A percentile compares a stretch with the other conserved stretches of the same genome.
phyloP scores from a whole-genome alignment of 768 basidiomycete genomes.

The Lentinula sp. region DNA sequence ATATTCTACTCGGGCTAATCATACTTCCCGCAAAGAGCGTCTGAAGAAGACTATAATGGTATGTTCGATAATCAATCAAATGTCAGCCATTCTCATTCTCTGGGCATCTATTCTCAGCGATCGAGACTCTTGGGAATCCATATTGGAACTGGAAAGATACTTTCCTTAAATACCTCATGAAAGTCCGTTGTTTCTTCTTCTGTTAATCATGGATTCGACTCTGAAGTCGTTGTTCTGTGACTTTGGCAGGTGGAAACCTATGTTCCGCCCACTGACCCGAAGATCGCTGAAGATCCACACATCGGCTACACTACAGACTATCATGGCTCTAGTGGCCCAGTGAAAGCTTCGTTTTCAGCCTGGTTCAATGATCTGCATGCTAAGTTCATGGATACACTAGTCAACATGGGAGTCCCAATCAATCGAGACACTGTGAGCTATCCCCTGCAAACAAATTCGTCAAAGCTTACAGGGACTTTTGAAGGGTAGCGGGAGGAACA shows the following conservation, averaged over 20 bases:
- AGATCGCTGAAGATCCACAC: not conserved
- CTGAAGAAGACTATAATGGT: not conserved
- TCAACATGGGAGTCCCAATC: not conserved
- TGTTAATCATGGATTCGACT: not conserved
- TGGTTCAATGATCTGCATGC: not conserved
- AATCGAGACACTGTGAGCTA: not conserved
- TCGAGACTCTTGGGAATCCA: not conserved
- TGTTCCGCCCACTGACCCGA: not conserved
- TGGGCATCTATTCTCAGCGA: not conserved
- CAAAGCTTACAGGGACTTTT: not conserved
- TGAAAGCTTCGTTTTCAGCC: not conserved
- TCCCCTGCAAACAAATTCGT: not conserved
- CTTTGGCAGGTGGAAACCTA: not conserved
- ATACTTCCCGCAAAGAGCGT: not conserved
- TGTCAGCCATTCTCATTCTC: not conserved
- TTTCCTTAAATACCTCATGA: not conserved
- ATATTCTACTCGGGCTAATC: not conserved
- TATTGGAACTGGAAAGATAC: not conserved
- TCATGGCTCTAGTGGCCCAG: not conserved
- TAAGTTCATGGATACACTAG: not conserved
- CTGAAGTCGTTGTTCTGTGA: not conserved
- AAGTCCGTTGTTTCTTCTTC: not conserved
- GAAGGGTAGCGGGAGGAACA: not conserved
- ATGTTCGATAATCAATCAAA: not conserved
- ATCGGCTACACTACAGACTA: not conserved